Percentiles rank a stretch among this genome's conserved stretches.
Evolutionary conservation across 2,329 filamentous ascomycete genomes (phyloP).

Genomic region (Phialocephala sp.): DNA sequence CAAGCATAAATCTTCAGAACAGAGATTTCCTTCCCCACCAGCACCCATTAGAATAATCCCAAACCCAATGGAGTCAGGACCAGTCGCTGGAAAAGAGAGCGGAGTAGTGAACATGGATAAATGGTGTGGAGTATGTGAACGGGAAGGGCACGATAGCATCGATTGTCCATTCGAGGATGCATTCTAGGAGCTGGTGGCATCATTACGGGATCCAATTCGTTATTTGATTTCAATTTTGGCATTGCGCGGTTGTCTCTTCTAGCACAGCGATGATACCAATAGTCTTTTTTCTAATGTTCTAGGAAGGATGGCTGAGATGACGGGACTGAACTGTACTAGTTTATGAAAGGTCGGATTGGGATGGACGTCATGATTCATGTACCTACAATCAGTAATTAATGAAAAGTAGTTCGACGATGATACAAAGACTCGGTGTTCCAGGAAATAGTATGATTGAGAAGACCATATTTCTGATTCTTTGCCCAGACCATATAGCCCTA

Average conservation of each 20-base stretch:
- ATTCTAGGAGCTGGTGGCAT: constrained; percentile 50
- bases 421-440: not conserved
- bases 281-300: constrained; percentile 9
- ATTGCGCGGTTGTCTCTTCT: constrained; percentile 29
- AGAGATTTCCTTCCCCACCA: constrained; percentile 43
- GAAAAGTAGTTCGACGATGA: constrained; percentile 6
- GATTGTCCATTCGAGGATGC: constrained; percentile 92
- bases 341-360: not conserved
- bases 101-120: constrained; percentile 82
- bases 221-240: constrained; percentile 22
- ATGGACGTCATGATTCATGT: constrained; percentile 28
- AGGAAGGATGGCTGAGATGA: constrained; percentile 6
- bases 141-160: constrained; percentile 94
- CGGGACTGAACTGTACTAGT: constrained; percentile 8
- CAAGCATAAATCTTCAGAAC: constrained; percentile 47
- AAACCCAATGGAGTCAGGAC: constrained; percentile 68
- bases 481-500: no score
- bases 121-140: constrained; percentile 97
- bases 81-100: constrained; percentile 78
- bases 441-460: not conserved
- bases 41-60: constrained; percentile 57
- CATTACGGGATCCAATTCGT: constrained; percentile 6
- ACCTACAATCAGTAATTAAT: constrained; percentile 26
- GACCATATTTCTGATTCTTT: not conserved
- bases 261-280: constrained; percentile 39